Conservation (phyloP, 352 stramenopile genomes). For the Globisporangium parvum region DNA sequence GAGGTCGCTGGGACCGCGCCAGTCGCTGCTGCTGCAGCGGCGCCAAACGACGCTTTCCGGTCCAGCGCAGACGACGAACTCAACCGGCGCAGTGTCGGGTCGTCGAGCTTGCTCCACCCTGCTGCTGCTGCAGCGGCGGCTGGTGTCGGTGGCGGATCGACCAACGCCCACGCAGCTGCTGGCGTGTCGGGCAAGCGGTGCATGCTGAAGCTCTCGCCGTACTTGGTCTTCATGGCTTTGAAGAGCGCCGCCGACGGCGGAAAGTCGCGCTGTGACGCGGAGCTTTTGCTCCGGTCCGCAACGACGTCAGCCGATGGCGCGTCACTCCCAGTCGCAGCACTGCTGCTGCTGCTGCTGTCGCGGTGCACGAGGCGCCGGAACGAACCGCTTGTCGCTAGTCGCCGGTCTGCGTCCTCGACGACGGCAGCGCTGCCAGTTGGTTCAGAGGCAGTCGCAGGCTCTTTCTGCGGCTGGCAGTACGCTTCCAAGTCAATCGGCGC, state of each 20-base stretch:
- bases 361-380: constrained; percentile 42
- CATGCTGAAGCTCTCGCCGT: constrained; percentile 72
- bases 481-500: constrained; percentile 78
- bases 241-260: constrained; percentile 77
- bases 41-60: constrained; percentile 7
- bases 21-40: neutral
- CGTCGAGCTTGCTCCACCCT: constrained; percentile 31
- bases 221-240: constrained; percentile 81
- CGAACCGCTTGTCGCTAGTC: constrained; percentile 35
- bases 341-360: constrained; percentile 17
- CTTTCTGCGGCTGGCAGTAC: constrained; percentile 61
- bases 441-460: constrained; percentile 21
- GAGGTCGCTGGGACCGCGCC: constrained; percentile 11
- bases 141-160: constrained; percentile 48
- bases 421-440: constrained; percentile 1
- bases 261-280: constrained; percentile 61
- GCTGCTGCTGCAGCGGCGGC: constrained; percentile 40
- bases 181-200: constrained; percentile 66
- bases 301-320: constrained; percentile 56
- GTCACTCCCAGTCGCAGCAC: constrained; percentile 11
- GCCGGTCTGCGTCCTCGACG: constrained; percentile 17
- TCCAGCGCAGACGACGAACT: constrained; percentile 2
- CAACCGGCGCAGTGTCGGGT: constrained; percentile 9
- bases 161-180: constrained; percentile 72
- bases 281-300: constrained; percentile 74